phyloP scores from a whole-genome alignment of 2,329 filamentous ascomycete genomes.

The Fusarium tjaetaba region DNA sequence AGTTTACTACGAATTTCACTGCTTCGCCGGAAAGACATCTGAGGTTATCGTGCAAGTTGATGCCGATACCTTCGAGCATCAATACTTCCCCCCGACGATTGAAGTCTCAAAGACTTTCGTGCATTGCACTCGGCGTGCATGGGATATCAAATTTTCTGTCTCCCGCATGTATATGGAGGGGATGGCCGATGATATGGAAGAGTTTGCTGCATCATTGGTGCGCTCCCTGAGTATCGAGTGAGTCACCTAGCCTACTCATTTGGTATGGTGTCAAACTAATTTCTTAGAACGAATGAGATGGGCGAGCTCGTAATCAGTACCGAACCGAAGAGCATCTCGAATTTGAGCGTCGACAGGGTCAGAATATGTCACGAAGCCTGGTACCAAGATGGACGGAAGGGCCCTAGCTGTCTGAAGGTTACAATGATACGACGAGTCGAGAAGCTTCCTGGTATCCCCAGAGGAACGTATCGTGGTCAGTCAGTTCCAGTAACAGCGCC shows the following conservation, averaged over 20 bases:
- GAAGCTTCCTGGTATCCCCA: not conserved
- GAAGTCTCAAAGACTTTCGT: constrained; percentile 41
- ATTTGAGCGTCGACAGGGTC: constrained; percentile 27
- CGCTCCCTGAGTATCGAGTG: constrained; percentile 40
- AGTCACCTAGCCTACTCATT: constrained; percentile 7
- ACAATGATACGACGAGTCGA: constrained; percentile 37
- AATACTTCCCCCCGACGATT: constrained; percentile 27
- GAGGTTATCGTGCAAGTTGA: constrained; percentile 43
- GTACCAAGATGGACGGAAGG: constrained; percentile 27
- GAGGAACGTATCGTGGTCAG: constrained; percentile 8
- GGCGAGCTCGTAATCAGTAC: constrained; percentile 33
- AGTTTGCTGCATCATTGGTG: constrained; percentile 36
- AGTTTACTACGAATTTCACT: constrained; percentile 44
- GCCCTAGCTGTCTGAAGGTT: constrained; percentile 36
- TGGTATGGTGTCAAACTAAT: constrained; percentile 3
- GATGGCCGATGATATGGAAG: constrained; percentile 20
- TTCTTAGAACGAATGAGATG: constrained; percentile 17
- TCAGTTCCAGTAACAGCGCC: constrained; percentile 14
- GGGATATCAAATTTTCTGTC: constrained; percentile 46
- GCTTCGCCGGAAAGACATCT: constrained; percentile 2
- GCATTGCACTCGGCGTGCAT: constrained; percentile 46
- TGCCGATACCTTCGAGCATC: constrained; percentile 37
- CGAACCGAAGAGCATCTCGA: not conserved
- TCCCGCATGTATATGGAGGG: constrained; percentile 20
- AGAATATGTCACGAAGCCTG: constrained; percentile 36